These are phyloP conservation scores for Puccinia hordei DNA, from an alignment of 1,284 basidiomycete genomes.

Conservation along the genomic window DNA sequence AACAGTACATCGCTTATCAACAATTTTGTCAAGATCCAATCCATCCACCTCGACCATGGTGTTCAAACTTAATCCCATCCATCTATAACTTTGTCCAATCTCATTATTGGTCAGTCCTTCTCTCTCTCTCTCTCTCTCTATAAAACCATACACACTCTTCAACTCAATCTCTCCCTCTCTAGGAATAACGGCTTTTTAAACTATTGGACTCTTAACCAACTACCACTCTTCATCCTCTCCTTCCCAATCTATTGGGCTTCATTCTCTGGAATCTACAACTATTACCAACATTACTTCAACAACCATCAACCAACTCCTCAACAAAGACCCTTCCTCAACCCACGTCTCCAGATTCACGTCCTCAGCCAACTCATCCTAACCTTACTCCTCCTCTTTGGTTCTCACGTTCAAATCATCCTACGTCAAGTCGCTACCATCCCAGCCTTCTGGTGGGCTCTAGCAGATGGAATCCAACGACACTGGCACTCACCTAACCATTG, in stretches of 20 bases:
- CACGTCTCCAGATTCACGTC: background rate
- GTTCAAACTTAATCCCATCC: conserved; percentile 15
- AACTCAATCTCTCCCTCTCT: background rate
- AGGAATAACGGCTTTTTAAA: conserved; percentile 46
- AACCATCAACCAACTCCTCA: background rate
- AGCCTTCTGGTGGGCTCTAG: conserved; percentile 38
- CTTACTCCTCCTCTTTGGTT: conserved; percentile 10
- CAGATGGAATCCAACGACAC: conserved; percentile 3
- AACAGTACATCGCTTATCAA: conserved; percentile 27
- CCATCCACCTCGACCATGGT: conserved; percentile 16
- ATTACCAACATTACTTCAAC: background rate
- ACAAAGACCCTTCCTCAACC: conserved; percentile 7
- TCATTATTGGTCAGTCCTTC: conserved; percentile 36
- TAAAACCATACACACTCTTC: background rate
- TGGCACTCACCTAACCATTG: background rate
- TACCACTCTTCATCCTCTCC: conserved; percentile 25
- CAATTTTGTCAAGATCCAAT: conserved; percentile 20
- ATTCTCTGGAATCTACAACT: background rate
- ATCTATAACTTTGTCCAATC: conserved; percentile 44
- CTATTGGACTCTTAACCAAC: conserved; percentile 28
- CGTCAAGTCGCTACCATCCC: conserved; percentile 31
- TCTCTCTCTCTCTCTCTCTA: background rate
- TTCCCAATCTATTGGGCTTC: conserved; percentile 34
- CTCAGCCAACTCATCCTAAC: conserved; percentile 36
- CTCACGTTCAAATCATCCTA: conserved; percentile 47